Conservation (phyloP, 2,329 filamentous ascomycete species). For the Ophiostoma ips region DNA sequence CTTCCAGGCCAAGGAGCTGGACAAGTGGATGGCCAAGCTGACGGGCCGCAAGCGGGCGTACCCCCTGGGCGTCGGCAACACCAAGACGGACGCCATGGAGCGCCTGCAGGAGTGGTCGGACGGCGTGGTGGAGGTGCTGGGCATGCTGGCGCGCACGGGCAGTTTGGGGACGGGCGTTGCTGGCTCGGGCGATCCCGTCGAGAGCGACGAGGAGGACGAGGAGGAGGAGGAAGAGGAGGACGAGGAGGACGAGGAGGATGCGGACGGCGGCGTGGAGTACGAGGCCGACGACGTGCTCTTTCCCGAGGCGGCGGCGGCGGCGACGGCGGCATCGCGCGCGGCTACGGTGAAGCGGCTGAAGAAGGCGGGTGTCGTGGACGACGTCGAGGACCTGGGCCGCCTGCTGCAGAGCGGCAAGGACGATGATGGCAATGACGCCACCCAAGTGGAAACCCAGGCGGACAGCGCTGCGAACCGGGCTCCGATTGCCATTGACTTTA, state of each 20-base stretch:
- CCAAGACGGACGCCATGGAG: constrained; percentile 51
- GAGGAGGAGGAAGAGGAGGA: constrained; percentile 51
- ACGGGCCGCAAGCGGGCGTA: constrained; percentile 77
- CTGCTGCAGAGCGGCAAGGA: constrained; percentile 39
- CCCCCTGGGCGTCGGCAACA: constrained; percentile 77
- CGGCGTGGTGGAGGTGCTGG: constrained; percentile 60
- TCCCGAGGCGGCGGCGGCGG: constrained; percentile 31
- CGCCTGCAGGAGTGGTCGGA: constrained; percentile 63
- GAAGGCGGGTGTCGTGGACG: constrained; percentile 43
- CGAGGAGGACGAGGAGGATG: constrained; percentile 51
- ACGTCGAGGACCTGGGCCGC: constrained; percentile 71
- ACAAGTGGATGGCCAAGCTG: constrained; percentile 95
- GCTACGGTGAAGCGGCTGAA: constrained; percentile 28
- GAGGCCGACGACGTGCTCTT: constrained; percentile 39
- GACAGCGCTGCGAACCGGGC: constrained; percentile 16
- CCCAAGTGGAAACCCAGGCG: not conserved
- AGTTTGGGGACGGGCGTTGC: constrained; percentile 50
- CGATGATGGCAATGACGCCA: constrained; percentile 18
- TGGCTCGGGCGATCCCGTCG: constrained; percentile 69
- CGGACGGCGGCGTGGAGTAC: constrained; percentile 14
- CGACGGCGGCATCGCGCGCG: constrained; percentile 17
- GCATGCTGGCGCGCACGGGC: constrained; percentile 46
- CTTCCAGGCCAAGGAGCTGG: constrained; percentile 77
- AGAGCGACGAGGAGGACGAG: constrained; percentile 66
- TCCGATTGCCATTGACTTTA: constrained; percentile 74